Conservation (phyloP, 2,329 filamentous ascomycete genomes). For the Alternaria sp. region DNA sequence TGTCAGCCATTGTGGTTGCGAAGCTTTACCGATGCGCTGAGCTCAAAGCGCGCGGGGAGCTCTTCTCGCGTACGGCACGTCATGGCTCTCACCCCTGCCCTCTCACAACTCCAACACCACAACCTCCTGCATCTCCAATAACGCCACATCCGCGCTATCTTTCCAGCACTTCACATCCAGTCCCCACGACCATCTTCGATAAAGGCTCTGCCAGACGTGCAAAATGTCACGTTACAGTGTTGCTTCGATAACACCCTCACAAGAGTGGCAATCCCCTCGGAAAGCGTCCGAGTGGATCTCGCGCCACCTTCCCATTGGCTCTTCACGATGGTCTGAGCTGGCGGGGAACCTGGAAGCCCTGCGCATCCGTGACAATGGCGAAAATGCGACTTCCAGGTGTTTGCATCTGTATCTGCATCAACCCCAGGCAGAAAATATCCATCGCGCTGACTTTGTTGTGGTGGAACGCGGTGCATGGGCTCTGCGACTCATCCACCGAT, state of each 20-base stretch:
- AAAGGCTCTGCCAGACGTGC: not conserved
- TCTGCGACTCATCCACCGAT: not conserved
- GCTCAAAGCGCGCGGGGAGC: not conserved
- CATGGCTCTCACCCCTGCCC: not conserved
- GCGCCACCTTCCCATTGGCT: not conserved
- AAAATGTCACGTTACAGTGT: not conserved
- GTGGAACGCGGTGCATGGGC: not conserved
- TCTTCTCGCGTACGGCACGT: not conserved
- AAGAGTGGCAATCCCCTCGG: not conserved
- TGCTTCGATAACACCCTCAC: not conserved
- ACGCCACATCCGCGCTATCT: not conserved
- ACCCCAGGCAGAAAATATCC: not conserved
- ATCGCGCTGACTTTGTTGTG: not conserved
- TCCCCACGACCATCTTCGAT: not conserved
- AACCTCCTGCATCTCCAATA: not conserved
- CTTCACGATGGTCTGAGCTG: not conserved
- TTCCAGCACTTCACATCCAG: not conserved
- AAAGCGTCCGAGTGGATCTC: not conserved
- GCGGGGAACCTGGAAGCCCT: not conserved
- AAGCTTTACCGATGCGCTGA: not conserved
- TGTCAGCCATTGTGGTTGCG: slow-evolving; percentile 24
- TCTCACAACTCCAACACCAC: not conserved
- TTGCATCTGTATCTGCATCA: not conserved
- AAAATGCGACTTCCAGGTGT: not conserved
- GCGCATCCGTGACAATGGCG: not conserved